phyloP scores from a whole-genome alignment of 306 rosid species.

The Nissolia schottii region DNA sequence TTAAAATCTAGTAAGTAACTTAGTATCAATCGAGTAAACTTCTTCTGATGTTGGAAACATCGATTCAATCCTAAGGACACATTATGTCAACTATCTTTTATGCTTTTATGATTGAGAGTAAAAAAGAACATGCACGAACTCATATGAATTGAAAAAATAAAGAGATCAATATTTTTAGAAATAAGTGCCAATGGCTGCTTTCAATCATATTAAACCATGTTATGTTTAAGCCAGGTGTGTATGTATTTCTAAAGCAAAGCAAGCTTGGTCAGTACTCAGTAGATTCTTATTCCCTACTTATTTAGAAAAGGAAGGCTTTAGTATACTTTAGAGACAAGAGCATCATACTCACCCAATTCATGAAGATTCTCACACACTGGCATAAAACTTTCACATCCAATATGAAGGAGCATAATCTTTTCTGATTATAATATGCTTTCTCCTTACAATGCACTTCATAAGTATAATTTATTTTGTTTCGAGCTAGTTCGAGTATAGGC shows the following conservation, averaged over 20 bases:
- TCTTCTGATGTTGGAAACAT: conserved; percentile 25
- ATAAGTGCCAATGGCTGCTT: conserved; percentile 27
- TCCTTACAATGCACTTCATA: neutral
- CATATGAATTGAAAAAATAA: conserved; percentile 20
- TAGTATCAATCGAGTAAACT: conserved; percentile 15
- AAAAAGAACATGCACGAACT: conserved; percentile 31
- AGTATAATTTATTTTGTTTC: neutral
- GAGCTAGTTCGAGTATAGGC: neutral
- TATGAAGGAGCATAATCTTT: neutral
- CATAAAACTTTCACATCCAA: neutral
- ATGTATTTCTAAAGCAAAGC: conserved; percentile 38
- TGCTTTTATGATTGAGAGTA: conserved; percentile 31
- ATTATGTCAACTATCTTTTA: conserved; percentile 18
- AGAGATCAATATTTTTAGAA: conserved; percentile 16
- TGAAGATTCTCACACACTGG: neutral
- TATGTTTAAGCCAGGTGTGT: conserved; percentile 16
- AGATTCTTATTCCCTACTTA: conserved; percentile 33
- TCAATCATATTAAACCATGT: conserved; percentile 18
- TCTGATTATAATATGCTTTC: neutral
- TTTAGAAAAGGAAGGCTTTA: conserved; percentile 30
- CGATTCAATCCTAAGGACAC: conserved; percentile 17
- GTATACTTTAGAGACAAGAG: conserved; percentile 23
- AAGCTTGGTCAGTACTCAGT: conserved; percentile 35
- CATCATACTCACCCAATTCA: conserved; percentile 2
- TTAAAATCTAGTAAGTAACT: conserved; percentile 11